Evolutionary conservation across 2,329 filamentous ascomycete species (phyloP).

Genomic region (Xylariaceae sp.): DNA sequence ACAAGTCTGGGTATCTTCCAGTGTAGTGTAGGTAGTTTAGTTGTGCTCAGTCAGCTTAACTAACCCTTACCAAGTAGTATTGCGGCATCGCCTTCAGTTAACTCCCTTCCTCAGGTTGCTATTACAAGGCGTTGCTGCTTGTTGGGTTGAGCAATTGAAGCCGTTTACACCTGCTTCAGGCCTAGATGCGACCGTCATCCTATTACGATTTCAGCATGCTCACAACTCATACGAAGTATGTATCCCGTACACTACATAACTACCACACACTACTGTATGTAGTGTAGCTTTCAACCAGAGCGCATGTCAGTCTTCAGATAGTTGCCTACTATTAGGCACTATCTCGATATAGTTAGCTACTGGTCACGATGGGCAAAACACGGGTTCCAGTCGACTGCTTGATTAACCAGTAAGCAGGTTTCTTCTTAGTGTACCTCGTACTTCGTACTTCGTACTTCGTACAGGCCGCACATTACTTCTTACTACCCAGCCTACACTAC

Average conservation of each 20-base stretch:
- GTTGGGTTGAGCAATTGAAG: too few relatives aligned
- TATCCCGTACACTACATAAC: neutral
- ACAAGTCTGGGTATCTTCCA: neutral
- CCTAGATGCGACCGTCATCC: too few relatives aligned
- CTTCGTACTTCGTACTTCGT: too few relatives aligned
- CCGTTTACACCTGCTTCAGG: too few relatives aligned
- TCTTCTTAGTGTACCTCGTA: neutral
- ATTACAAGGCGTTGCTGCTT: too few relatives aligned
- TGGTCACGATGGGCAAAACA: neutral
- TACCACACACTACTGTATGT: neutral
- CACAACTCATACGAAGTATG: neutral
- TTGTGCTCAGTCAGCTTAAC: too few relatives aligned
- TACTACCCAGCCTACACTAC: too few relatives aligned
- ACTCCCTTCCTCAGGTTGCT: too few relatives aligned
- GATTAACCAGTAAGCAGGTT: neutral
- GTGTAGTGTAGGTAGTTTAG: neutral
- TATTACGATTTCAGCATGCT: too few relatives aligned
- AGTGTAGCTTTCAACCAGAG: neutral
- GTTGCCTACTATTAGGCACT: neutral
- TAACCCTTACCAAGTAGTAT: too few relatives aligned
- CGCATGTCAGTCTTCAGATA: neutral
- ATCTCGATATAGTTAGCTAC: neutral
- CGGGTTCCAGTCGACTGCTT: neutral
- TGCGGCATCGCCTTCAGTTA: too few relatives aligned
- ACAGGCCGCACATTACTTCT: too few relatives aligned